Percentiles rank a stretch among this genome's conserved stretches.
Evolutionary conservation across 148 eudicot genomes (phyloP).

Genomic region (Diospyros kaki): DNA sequence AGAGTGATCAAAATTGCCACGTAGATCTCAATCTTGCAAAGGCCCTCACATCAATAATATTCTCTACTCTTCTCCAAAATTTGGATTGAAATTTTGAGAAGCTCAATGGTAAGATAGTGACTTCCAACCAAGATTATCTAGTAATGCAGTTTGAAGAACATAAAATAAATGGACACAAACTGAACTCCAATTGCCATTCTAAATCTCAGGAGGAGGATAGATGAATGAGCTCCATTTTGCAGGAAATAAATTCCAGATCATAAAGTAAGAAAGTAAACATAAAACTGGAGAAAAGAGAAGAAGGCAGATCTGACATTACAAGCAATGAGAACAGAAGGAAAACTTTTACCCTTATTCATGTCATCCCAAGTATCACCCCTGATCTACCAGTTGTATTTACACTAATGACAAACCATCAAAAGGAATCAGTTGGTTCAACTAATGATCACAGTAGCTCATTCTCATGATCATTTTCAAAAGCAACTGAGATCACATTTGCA

Average conservation of each 20-base stretch:
- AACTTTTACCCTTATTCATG: background rate
- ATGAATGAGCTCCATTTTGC: slow-evolving; percentile 6
- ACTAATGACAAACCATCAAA: background rate
- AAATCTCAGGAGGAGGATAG: background rate
- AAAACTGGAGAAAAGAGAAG: slow-evolving; percentile 1
- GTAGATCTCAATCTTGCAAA: background rate
- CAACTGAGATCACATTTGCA: slow-evolving; percentile 23
- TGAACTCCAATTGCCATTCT: background rate
- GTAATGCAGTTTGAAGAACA: background rate
- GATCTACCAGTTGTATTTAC: background rate
- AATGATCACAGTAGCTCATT: slow-evolving; percentile 24
- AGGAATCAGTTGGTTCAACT: slow-evolving; percentile 18
- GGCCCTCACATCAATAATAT: background rate
- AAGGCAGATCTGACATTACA: background rate
- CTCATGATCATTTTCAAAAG: slow-evolving; percentile 14
- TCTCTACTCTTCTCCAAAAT: background rate
- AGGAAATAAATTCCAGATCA: background rate
- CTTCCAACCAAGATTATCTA: background rate
- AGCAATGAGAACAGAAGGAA: background rate
- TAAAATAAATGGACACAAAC: background rate
- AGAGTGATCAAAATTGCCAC: background rate
- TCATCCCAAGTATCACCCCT: background rate
- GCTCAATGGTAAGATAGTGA: background rate
- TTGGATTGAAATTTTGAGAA: background rate
- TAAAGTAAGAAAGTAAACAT: slow-evolving; percentile 3